These are phyloP conservation scores for Rhodotorula sp. DNA, from an alignment of 1,284 basidiomycete species.

Conservation along the genomic window DNA sequence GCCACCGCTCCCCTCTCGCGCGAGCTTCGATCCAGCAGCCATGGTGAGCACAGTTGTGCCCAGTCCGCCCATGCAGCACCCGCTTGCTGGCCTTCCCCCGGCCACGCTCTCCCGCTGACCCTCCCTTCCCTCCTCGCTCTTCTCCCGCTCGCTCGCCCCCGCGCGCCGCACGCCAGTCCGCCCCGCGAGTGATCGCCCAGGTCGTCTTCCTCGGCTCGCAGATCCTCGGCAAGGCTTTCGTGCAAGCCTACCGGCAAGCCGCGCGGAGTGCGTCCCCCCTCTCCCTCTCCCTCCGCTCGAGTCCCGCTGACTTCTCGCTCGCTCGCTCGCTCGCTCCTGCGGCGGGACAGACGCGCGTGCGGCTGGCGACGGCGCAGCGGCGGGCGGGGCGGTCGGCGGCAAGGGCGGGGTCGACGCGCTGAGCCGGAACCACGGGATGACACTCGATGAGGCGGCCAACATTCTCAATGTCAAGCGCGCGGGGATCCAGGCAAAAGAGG, in stretches of 20 bases:
- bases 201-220: constrained; percentile 76
- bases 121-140: neutral
- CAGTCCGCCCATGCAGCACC: fast-evolving
- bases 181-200: constrained; percentile 69
- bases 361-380: constrained; percentile 63
- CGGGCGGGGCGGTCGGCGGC: constrained; percentile 43
- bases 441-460: constrained; percentile 89
- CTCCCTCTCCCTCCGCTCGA: neutral
- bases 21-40: neutral
- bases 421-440: constrained; percentile 86
- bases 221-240: constrained; percentile 88
- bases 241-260: constrained; percentile 88
- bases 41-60: neutral
- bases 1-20: no score
- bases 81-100: neutral
- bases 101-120: neutral
- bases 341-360: constrained; percentile 22
- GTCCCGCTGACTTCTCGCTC: no score
- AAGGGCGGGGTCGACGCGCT: constrained; percentile 71
- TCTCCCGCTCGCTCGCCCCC: no score
- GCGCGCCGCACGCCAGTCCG: constrained; percentile 26
- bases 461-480: constrained; percentile 80
- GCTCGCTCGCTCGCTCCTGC: neutral
- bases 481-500: constrained; percentile 18
- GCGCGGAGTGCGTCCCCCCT: constrained; percentile 75